Percentiles rank a stretch among this genome's conserved stretches.
Evolutionary conservation across 495 filamentous ascomycete genomes (phyloP).

Genomic region (Daldinia decipiens): DNA sequence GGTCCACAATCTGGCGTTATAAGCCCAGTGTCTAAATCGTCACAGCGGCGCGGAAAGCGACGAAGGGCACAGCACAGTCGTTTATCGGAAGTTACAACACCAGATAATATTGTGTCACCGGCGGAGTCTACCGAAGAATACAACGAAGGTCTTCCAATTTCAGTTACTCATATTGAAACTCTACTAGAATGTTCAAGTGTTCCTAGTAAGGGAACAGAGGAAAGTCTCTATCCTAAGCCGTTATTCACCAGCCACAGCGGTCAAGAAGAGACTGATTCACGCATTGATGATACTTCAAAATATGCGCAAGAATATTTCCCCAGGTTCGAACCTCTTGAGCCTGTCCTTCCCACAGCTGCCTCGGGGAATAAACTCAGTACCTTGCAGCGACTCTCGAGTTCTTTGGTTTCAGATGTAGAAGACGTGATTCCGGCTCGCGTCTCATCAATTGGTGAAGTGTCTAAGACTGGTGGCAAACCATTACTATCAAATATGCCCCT

Average conservation of each 20-base stretch:
- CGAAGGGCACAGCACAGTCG: constrained; percentile 38
- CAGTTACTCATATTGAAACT: constrained; percentile 30
- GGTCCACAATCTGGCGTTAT: constrained; percentile 12
- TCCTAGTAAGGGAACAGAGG: background rate
- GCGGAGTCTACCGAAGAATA: constrained; percentile 25
- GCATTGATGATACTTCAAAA: background rate
- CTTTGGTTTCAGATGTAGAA: background rate
- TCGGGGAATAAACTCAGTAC: background rate
- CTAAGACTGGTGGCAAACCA: background rate
- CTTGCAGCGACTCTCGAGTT: background rate
- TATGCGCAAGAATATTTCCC: background rate
- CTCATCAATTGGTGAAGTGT: constrained; percentile 24
- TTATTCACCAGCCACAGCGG: constrained; percentile 13
- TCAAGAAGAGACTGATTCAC: background rate
- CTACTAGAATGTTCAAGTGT: constrained; percentile 29
- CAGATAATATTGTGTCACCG: constrained; percentile 30
- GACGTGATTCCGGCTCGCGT: constrained; percentile 8
- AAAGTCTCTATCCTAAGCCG: constrained; percentile 23
- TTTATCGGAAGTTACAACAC: constrained; percentile 47
- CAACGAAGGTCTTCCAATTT: background rate
- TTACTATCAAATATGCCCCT: background rate
- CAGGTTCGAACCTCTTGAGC: background rate
- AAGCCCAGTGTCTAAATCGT: constrained; percentile 23
- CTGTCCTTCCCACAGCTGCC: background rate
- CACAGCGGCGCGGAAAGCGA: constrained; percentile 32